Conservation (phyloP, 2,329 filamentous ascomycete genomes). For the Epichloe brachyelytri region DNA sequence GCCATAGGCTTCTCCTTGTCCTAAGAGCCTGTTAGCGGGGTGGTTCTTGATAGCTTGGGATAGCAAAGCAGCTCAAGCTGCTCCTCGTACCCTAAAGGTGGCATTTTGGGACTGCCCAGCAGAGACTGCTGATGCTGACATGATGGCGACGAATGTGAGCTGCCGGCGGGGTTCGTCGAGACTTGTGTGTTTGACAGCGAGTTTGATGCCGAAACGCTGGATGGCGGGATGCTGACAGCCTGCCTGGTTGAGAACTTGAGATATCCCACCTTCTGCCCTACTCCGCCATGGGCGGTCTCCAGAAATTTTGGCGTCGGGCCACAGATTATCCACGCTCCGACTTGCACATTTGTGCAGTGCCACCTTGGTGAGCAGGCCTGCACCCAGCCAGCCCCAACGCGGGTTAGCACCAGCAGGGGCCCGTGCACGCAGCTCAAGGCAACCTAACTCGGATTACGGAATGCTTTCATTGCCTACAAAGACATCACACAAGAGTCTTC, state of each 20-base stretch:
- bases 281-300: constrained; percentile 19
- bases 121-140: constrained; percentile 29
- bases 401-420: constrained; percentile 15
- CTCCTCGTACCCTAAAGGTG: constrained; percentile 41
- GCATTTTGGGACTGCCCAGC: constrained; percentile 33
- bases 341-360: constrained; percentile 6
- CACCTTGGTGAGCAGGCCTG: constrained; percentile 3
- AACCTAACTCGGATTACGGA: constrained; percentile 25
- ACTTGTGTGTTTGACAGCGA: constrained; percentile 17
- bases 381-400: constrained; percentile 3
- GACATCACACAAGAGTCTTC: constrained; percentile 4
- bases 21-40: constrained; percentile 31
- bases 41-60: constrained; percentile 18
- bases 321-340: constrained; percentile 28
- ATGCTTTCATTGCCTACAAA: constrained; percentile 21
- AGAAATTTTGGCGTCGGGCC: constrained; percentile 28
- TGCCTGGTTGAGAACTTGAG: constrained; percentile 22
- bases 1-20: constrained; percentile 98
- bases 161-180: constrained; percentile 14
- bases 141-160: constrained; percentile 28
- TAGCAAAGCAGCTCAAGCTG: constrained; percentile 14
- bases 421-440: constrained; percentile 27
- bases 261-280: constrained; percentile 30
- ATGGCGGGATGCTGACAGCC: constrained; percentile 15
- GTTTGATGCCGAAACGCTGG: constrained; percentile 14